phyloP scores from a whole-genome alignment of 1,139 yeast species.

The Scheffersomyces segobiensis region DNA sequence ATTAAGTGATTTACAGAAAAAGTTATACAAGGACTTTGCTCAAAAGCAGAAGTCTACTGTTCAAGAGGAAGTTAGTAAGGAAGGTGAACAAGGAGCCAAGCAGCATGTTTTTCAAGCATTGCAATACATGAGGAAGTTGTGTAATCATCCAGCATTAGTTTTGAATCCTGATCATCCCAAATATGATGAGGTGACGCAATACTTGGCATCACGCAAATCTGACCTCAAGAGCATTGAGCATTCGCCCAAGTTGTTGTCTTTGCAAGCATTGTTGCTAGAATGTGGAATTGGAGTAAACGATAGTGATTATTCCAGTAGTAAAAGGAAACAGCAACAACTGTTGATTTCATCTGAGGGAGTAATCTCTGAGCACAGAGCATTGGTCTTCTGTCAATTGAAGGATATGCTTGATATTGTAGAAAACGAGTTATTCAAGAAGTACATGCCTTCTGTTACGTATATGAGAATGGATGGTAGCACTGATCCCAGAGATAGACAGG shows the following conservation, averaged over 20 bases:
- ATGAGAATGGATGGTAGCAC: constrained; percentile 95
- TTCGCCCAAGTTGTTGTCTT: constrained; percentile 86
- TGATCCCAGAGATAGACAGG: constrained; percentile 90
- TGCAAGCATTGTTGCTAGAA: constrained; percentile 78
- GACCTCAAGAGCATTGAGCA: constrained; percentile 72
- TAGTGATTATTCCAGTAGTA: constrained; percentile 35
- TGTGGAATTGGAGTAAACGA: constrained; percentile 88
- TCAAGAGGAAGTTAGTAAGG: constrained; percentile 57
- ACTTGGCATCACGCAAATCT: constrained; percentile 59
- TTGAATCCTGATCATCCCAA: constrained; percentile 85
- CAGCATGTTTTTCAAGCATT: constrained; percentile 97
- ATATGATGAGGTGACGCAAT: constrained; percentile 60
- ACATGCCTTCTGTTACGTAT: constrained; percentile 89
- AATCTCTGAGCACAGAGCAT: constrained; percentile 92
- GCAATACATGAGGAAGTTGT: constrained; percentile 94
- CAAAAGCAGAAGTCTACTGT: constrained; percentile 77
- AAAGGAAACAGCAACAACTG: constrained; percentile 33
- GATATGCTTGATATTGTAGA: constrained; percentile 98
- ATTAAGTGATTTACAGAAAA: constrained; percentile 84
- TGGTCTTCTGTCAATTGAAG: constrained; percentile 93
- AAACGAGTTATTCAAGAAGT: constrained; percentile 76
- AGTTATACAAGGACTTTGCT: constrained; percentile 88
- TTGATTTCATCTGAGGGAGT: constrained; percentile 62
- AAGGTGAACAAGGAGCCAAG: constrained; percentile 53
- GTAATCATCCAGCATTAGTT: constrained; percentile 97